Conservation (phyloP, 1,139 yeast genomes). For the Debaryomycetaceae sp. region DNA sequence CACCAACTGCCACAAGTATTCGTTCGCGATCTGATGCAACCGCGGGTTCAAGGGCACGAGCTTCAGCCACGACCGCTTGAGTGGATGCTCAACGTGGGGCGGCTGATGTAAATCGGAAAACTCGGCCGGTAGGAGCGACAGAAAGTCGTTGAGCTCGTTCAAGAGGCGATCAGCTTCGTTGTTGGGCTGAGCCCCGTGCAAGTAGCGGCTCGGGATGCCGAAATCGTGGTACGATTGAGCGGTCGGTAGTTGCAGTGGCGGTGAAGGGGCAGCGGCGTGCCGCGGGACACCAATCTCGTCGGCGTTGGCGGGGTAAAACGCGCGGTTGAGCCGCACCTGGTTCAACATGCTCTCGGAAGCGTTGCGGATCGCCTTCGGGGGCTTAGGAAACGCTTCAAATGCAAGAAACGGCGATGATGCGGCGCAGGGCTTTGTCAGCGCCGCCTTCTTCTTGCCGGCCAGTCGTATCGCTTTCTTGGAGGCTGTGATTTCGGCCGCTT, state of each 20-base stretch:
- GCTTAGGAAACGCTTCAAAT: conserved; percentile 27
- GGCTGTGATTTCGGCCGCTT: conserved; percentile 2
- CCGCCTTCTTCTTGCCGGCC: conserved; percentile 4
- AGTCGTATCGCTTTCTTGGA: conserved; percentile 3
- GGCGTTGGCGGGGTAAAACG: conserved; percentile 10
- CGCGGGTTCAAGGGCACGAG: conserved; percentile 35
- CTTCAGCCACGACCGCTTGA: conserved; percentile 38
- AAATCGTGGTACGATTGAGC: conserved; percentile 16
- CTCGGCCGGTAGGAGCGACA: conserved; percentile 4
- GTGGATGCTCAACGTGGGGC: conserved; percentile 29
- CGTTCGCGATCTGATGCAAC: conserved; percentile 35
- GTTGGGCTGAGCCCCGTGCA: conserved; percentile 20
- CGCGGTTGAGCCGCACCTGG: conserved; percentile 7
- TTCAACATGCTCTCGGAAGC: conserved; percentile 4
- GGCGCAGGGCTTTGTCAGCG: conserved; percentile 3
- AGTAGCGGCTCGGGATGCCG: conserved; percentile 27
- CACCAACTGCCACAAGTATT: conserved; percentile 36
- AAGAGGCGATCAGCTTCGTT: conserved; percentile 23
- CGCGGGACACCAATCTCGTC: conserved; percentile 1
- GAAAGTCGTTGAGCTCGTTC: conserved; percentile 17
- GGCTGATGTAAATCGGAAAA: conserved; percentile 7
- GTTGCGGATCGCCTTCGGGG: conserved; percentile 15
- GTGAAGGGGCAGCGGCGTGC: conserved; percentile 2
- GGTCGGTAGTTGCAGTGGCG: conserved; percentile 1
- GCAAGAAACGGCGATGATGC: conserved; percentile 17